phyloP scores from a whole-genome alignment of 306 rosid species.

The Phaseolus lunatus region DNA sequence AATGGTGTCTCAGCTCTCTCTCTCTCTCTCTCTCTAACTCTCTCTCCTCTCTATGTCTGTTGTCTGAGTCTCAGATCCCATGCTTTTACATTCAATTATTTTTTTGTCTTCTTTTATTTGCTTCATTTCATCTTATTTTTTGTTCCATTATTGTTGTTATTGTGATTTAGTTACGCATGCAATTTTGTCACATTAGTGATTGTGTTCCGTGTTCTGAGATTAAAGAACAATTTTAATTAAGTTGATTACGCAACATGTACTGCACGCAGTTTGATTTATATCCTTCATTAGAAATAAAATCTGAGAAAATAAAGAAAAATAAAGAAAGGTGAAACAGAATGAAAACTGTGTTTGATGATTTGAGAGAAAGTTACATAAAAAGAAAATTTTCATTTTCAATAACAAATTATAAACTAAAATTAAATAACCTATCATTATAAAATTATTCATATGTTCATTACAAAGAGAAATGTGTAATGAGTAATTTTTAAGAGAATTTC shows the following conservation, averaged over 20 bases:
- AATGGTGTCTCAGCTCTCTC: slow-evolving; percentile 39
- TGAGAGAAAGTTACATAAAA: too few relatives aligned
- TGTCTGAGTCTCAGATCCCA: slow-evolving; percentile 42
- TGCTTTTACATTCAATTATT: slow-evolving; percentile 18
- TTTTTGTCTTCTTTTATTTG: slow-evolving; percentile 23
- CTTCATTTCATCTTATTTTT: neutral
- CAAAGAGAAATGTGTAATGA: too few relatives aligned
- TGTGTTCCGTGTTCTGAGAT: neutral
- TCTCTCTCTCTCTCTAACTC: neutral
- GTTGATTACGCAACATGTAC: neutral
- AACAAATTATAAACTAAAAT: too few relatives aligned
- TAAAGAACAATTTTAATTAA: neutral
- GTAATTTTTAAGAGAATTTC: too few relatives aligned
- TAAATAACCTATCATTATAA: too few relatives aligned
- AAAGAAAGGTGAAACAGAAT: too few relatives aligned
- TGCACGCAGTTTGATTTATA: neutral
- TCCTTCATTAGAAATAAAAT: too few relatives aligned
- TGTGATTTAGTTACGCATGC: neutral
- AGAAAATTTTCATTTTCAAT: too few relatives aligned
- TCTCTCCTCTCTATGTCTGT: neutral
- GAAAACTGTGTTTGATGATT: too few relatives aligned
- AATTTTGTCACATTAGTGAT: neutral
- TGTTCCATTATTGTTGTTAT: neutral
- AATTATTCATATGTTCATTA: too few relatives aligned
- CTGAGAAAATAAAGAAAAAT: too few relatives aligned